phyloP scores from a whole-genome alignment of 495 filamentous ascomycete species.

The Physcia stellaris region DNA sequence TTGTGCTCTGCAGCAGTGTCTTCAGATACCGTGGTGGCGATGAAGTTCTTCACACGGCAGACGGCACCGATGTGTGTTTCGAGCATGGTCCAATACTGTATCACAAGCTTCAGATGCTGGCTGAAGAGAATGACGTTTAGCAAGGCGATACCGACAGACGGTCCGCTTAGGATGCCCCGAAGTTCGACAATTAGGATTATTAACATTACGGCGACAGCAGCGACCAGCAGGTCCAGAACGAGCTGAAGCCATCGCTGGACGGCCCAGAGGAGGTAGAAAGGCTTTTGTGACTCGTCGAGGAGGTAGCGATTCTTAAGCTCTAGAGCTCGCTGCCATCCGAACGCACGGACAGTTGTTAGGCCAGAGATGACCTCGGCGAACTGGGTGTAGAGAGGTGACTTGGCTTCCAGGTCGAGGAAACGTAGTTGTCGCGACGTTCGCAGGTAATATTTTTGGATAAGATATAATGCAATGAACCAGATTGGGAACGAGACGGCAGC shows the following conservation, averaged over 20 bases:
- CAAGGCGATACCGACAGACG: constrained; percentile 43
- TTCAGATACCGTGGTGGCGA: constrained; percentile 34
- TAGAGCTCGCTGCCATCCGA: constrained; percentile 37
- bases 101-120: constrained; percentile 34
- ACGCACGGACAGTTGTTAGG: constrained; percentile 39
- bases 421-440: constrained; percentile 51
- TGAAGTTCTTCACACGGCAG: constrained; percentile 43
- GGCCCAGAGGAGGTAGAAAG: constrained; percentile 44
- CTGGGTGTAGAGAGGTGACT: constrained; percentile 43
- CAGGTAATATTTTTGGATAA: constrained; percentile 48
- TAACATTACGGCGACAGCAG: constrained; percentile 33
- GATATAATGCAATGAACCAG: constrained; percentile 32
- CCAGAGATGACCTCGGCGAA: constrained; percentile 41
- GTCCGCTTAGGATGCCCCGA: constrained; percentile 30
- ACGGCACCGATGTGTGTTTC: constrained; percentile 46
- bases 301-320: constrained; percentile 31
- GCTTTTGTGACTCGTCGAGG: constrained; percentile 44
- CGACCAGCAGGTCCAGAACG: constrained; percentile 35
- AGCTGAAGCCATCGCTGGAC: constrained; percentile 40
- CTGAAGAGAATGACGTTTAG: constrained; percentile 43
- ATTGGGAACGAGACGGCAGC: constrained; percentile 37
- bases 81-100: constrained; percentile 44
- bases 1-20: constrained; percentile 27
- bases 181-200: constrained; percentile 31
- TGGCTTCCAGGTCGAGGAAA: constrained; percentile 47